Percentiles rank a stretch among this genome's conserved stretches.
phyloP scores from a whole-genome alignment of 768 basidiomycete species.

The Tremella fuciformis region DNA sequence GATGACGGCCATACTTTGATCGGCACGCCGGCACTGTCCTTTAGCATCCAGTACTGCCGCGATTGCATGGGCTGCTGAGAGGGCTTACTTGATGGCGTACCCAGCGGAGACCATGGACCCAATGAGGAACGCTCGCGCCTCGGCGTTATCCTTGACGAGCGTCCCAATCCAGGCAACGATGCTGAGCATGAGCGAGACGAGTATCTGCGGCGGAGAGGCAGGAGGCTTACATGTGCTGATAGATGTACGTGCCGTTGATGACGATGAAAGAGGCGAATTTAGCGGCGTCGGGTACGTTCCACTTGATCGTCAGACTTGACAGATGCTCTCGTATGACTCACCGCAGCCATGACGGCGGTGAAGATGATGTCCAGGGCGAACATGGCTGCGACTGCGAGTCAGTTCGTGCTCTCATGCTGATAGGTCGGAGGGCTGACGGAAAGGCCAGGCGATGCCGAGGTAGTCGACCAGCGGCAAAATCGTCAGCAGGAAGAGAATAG shows the following conservation, averaged over 20 bases:
- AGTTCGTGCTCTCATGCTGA: neutral
- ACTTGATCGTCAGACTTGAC: neutral
- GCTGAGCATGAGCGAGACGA: conserved; percentile 3
- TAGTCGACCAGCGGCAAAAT: conserved; percentile 8
- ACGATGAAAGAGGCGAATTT: conserved; percentile 12
- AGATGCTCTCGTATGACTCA: neutral
- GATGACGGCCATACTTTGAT: conserved; percentile 7
- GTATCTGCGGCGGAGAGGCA: too few species aligned
- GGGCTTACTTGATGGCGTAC: conserved; percentile 4
- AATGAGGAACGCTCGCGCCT: conserved; percentile 7
- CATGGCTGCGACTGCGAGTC: neutral
- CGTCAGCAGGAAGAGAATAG: conserved; percentile 5
- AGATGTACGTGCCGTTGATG: neutral
- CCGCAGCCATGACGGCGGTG: conserved; percentile 3
- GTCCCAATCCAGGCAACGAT: conserved; percentile 7
- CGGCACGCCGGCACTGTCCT: conserved; percentile 4
- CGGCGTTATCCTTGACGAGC: conserved; percentile 5
- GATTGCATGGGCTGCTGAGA: neutral
- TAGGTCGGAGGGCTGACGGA: conserved; percentile 5
- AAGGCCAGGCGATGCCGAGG: conserved; percentile 4
- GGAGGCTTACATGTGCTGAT: conserved; percentile 3
- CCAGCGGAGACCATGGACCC: conserved; percentile 1
- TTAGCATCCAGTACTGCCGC: neutral
- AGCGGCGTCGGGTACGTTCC: conserved; percentile 9
- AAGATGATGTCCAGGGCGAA: conserved; percentile 8